Evolutionary conservation across 1,284 basidiomycete genomes (phyloP).

Genomic region (Meira nashicola): DNA sequence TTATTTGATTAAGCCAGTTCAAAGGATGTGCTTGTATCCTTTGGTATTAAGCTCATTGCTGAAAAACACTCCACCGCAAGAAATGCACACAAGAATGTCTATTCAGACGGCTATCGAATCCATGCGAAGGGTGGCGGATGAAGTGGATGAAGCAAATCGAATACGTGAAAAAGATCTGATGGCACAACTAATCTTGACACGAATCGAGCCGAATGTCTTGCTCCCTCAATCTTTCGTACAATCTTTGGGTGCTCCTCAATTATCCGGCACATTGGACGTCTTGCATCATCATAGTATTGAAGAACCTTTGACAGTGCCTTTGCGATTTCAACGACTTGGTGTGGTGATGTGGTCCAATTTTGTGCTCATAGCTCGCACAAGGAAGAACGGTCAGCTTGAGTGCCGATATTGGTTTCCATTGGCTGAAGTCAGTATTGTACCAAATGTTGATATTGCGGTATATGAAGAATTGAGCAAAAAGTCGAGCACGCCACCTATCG

Average conservation of each 20-base stretch:
- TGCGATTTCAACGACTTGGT: constrained; percentile 49
- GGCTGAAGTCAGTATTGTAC: constrained; percentile 14
- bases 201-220: constrained; percentile 36
- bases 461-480: too few species aligned
- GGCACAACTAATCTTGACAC: constrained; percentile 38
- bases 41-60: constrained; percentile 45
- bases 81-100: constrained; percentile 41
- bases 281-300: constrained; percentile 41
- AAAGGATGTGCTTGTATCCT: constrained; percentile 49
- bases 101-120: constrained; percentile 25
- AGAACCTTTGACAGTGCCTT: constrained; percentile 38
- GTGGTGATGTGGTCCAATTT: constrained; percentile 44
- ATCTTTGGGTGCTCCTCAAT: constrained; percentile 39
- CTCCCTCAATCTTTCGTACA: constrained; percentile 29
- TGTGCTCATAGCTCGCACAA: constrained; percentile 46
- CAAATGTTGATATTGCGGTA: background rate
- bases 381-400: constrained; percentile 41
- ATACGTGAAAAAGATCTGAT: constrained; percentile 41
- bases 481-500: background rate
- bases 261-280: constrained; percentile 48
- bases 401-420: constrained; percentile 50
- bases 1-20: constrained; percentile 51
- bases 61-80: constrained; percentile 26
- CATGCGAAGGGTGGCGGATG: constrained; percentile 42
- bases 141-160: constrained; percentile 45